A percentile compares a stretch with the other conserved stretches of the same genome.
Evolutionary conservation across 169 alveolate genomes (phyloP).

Genomic region (Cryptosporidium viatorum): DNA sequence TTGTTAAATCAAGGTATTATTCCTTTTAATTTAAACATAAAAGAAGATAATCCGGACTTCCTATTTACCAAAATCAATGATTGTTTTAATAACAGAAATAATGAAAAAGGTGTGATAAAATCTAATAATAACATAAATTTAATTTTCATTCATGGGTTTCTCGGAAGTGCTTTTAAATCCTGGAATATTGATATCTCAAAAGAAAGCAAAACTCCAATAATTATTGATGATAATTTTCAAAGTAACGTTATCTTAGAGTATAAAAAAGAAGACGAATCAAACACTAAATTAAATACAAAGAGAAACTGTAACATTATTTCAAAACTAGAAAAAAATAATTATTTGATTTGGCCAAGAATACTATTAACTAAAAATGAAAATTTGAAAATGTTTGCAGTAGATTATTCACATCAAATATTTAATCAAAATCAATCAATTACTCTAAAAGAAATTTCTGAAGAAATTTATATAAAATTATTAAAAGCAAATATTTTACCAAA

Average conservation of each 20-base stretch:
- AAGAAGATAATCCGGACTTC: slow-evolving; percentile 8
- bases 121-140: slow-evolving; percentile 1
- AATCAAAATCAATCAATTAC: slow-evolving; percentile 9
- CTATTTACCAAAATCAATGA: background rate
- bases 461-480: slow-evolving; percentile 23
- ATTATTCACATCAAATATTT: slow-evolving; percentile 49
- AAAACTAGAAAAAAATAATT: slow-evolving; percentile 30
- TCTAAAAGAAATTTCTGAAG: slow-evolving; percentile 44
- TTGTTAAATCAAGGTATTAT: slow-evolving; percentile 27
- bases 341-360: slow-evolving; percentile 63
- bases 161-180: slow-evolving; percentile 70
- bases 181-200: slow-evolving; percentile 61
- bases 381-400: slow-evolving; percentile 34
- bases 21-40: slow-evolving; percentile 20
- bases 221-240: slow-evolving; percentile 4
- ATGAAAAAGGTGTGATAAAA: background rate
- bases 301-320: background rate
- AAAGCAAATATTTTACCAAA: slow-evolving; percentile 64
- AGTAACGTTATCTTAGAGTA: background rate
- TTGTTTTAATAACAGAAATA: background rate
- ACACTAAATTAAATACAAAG: background rate
- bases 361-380: slow-evolving; percentile 4
- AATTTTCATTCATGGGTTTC: slow-evolving; percentile 64
- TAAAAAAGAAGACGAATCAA: background rate
- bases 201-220: slow-evolving; percentile 20